These are phyloP conservation scores for Wilhelminamyces savonicus DNA, from an alignment of 805 yeast genomes.

Conservation along the genomic window DNA sequence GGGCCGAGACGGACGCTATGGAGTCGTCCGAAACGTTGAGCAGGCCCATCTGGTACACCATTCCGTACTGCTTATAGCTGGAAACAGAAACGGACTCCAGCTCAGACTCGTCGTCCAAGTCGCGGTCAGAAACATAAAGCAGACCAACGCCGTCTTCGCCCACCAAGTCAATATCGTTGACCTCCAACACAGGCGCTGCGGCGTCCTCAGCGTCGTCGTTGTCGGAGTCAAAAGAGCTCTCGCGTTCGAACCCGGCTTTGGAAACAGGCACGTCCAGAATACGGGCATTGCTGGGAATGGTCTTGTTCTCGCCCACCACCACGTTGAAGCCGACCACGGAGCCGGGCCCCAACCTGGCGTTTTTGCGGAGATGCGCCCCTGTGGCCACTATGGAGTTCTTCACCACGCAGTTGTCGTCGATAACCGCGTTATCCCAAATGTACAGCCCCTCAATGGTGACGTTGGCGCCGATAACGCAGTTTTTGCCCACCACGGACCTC, in stretches of 20 bases:
- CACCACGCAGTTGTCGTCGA: conserved; percentile 59
- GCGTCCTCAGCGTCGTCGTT: conserved; percentile 27
- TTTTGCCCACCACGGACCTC: conserved; percentile 77
- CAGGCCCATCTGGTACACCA: conserved; percentile 41
- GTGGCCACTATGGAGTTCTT: conserved; percentile 68
- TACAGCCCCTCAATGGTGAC: conserved; percentile 69
- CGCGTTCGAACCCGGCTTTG: conserved; percentile 13
- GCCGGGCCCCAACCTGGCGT: conserved; percentile 56
- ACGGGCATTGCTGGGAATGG: conserved; percentile 45
- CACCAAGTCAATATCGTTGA: conserved; percentile 21
- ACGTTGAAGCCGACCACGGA: conserved; percentile 76
- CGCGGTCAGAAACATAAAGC: conserved; percentile 42
- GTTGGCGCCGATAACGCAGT: conserved; percentile 77
- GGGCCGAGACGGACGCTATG: conserved; percentile 44
- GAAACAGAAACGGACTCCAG: conserved; percentile 25
- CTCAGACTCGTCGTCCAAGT: conserved; percentile 29
- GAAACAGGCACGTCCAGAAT: conserved; percentile 45
- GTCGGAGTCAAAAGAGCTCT: conserved; percentile 27
- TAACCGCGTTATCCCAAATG: conserved; percentile 77
- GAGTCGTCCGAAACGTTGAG: conserved; percentile 54
- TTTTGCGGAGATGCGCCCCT: conserved; percentile 47
- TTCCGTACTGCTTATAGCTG: conserved; percentile 27
- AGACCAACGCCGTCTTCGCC: conserved; percentile 50
- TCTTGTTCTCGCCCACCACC: conserved; percentile 48
- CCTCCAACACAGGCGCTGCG: conserved; percentile 14